Conservation (phyloP, 2,329 filamentous ascomycete genomes). For the Hymenoscyphus linearis region DNA sequence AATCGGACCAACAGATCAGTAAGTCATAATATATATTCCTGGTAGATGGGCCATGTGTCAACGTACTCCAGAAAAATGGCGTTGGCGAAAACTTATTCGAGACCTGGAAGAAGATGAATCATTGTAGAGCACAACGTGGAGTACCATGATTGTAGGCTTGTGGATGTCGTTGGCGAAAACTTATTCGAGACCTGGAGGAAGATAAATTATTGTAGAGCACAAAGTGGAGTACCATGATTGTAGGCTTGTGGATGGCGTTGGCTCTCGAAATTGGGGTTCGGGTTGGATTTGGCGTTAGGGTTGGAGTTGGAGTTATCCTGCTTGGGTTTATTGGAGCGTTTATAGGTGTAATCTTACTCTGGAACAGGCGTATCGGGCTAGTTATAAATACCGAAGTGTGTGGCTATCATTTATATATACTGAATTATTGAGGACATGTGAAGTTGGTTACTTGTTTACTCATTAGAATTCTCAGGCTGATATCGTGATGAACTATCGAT, state of each 20-base stretch:
- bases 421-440: neutral
- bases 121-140: neutral
- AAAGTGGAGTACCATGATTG: neutral
- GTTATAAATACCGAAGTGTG: neutral
- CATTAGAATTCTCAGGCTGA: neutral
- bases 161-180: neutral
- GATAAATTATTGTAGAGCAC: neutral
- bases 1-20: neutral
- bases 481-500: neutral
- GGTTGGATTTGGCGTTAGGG: neutral
- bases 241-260: neutral
- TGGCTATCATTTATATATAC: neutral
- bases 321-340: neutral
- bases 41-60: neutral
- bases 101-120: neutral
- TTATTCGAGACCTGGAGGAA: neutral
- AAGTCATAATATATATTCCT: neutral
- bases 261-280: neutral
- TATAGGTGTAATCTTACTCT: neutral
- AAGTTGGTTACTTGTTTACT: neutral
- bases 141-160: neutral
- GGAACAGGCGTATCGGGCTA: neutral
- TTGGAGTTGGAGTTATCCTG: neutral
- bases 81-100: conserved; percentile 8
- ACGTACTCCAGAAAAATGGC: conserved; percentile 9